phyloP scores from a whole-genome alignment of 305 asterid species.

The Rubia peregrina region DNA sequence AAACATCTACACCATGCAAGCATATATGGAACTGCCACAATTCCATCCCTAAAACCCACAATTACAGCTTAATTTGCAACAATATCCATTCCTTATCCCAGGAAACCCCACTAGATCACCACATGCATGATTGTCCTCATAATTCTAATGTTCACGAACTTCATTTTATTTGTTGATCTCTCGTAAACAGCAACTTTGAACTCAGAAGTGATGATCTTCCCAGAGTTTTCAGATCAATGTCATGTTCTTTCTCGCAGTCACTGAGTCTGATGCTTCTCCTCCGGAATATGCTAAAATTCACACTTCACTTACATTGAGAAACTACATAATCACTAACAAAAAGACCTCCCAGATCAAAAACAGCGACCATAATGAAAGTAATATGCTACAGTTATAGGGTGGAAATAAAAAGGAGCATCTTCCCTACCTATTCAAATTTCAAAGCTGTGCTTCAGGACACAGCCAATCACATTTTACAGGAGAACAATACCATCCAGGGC shows the following conservation, averaged over 20 bases:
- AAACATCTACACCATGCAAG: background rate
- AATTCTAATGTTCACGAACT: background rate
- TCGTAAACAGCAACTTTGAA: constrained; percentile 2
- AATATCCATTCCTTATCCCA: background rate
- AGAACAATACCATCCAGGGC: background rate
- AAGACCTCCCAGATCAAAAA: background rate
- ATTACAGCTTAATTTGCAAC: background rate
- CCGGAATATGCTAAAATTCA: background rate
- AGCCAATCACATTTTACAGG: background rate
- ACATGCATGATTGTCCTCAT: background rate
- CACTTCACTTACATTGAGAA: background rate
- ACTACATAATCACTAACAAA: background rate
- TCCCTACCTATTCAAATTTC: background rate
- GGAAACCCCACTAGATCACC: background rate
- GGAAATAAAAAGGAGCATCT: background rate
- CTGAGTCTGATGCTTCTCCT: background rate
- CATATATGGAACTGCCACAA: background rate
- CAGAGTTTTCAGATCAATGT: background rate
- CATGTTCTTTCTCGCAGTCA: background rate
- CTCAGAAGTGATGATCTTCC: background rate
- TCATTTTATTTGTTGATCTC: background rate
- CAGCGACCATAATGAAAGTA: too few species aligned
- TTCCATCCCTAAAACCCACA: background rate
- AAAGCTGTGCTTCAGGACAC: background rate
- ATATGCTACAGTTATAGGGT: too few species aligned